Evolutionary conservation across 345 rosid genomes (phyloP).

Genomic region (Excoecaria agallocha): DNA sequence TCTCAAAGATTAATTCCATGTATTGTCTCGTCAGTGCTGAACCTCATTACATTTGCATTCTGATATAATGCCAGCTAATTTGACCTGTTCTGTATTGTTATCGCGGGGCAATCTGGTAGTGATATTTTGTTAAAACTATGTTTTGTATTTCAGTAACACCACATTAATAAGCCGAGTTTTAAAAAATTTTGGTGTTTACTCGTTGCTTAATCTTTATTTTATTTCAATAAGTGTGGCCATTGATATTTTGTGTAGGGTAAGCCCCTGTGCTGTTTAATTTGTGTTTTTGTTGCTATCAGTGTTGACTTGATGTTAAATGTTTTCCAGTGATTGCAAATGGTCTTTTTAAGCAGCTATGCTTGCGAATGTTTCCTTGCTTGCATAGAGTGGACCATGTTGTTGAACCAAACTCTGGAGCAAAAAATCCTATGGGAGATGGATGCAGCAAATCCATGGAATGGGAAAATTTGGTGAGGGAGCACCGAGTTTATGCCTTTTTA

Average conservation of each 20-base stretch:
- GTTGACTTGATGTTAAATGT: constrained; percentile 10
- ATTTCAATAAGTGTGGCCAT: background rate
- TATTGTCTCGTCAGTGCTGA: background rate
- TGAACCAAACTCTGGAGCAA: constrained; percentile 26
- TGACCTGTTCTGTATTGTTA: background rate
- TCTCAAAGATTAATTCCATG: background rate
- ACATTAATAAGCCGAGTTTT: background rate
- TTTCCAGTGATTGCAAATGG: constrained; percentile 56
- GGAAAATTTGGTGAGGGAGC: constrained; percentile 59
- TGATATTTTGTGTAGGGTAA: background rate
- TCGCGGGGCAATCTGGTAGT: background rate
- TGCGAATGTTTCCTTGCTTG: constrained; percentile 63
- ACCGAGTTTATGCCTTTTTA: constrained; percentile 62
- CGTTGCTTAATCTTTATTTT: background rate
- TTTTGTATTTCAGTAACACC: background rate
- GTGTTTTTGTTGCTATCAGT: background rate
- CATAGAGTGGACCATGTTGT: constrained; percentile 42
- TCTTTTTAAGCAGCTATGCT: constrained; percentile 63
- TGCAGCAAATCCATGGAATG: constrained; percentile 43
- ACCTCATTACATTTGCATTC: background rate
- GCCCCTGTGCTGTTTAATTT: background rate
- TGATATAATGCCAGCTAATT: background rate
- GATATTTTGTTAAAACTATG: background rate
- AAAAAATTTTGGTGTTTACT: background rate
- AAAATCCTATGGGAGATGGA: constrained; percentile 44